Conservation (phyloP, 768 basidiomycete genomes). For the Macrolepiota fuliginosa region DNA sequence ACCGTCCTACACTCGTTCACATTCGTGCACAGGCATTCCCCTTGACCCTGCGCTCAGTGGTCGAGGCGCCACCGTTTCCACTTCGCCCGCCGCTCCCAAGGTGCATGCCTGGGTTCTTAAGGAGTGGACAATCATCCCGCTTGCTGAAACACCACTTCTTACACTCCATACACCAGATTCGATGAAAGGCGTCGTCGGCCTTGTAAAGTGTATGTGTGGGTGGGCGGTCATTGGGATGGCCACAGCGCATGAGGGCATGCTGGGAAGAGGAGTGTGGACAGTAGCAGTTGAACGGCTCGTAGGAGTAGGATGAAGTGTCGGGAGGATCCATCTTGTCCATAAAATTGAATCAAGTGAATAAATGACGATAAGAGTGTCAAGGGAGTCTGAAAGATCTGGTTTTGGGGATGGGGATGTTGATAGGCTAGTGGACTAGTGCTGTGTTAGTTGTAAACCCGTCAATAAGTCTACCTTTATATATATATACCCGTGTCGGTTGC, state of each 20-base stretch:
- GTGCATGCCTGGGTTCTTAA: neutral
- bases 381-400: neutral
- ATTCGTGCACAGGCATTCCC: constrained; percentile 2
- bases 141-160: constrained; percentile 23
- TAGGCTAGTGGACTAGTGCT: neutral
- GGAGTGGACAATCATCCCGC: constrained; percentile 8
- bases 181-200: constrained; percentile 27
- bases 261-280: constrained; percentile 19
- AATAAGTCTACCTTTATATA: constrained; percentile 1
- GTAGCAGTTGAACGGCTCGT: constrained; percentile 11
- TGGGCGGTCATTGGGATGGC: constrained; percentile 25
- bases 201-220: constrained; percentile 20
- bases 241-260: constrained; percentile 25
- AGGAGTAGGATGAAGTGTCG: constrained; percentile 14
- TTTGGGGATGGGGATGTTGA: neutral
- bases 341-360: neutral
- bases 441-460: neutral
- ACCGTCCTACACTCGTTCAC: constrained; percentile 1
- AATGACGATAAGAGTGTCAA: neutral
- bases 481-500: neutral
- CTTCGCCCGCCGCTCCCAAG: neutral
- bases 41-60: neutral
- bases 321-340: constrained; percentile 1
- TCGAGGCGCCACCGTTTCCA: neutral
- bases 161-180: constrained; percentile 27